Base-by-base conservation (phyloP, 2,329 filamentous ascomycete genomes). In the Trichoderma guizhouense region DNA sequence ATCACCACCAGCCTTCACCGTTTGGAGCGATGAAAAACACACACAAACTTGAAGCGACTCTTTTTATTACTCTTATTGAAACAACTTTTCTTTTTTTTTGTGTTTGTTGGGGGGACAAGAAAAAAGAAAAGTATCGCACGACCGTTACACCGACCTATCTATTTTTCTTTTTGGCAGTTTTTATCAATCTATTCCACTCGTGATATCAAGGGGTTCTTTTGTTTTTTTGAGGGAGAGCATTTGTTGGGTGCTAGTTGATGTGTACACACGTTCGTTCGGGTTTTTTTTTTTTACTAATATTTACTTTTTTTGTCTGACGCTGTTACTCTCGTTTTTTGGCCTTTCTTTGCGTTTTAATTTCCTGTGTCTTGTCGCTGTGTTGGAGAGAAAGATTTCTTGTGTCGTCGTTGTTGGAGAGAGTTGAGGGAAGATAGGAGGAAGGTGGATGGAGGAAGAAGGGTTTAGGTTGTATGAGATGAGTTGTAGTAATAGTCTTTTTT, bases 241-340 rank as follows among this genome's bases (percentile, higher is more conserved):
- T 51, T 26, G n/a, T n/a, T 51, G 43, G 39, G 7, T 51, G 57
- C 24, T 69, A 30, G 57, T 12, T 36, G 34, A 69, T 69, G 66
- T 69, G 26, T 53, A 69, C 14, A 69, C 66, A 69, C 66, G 57
- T 28, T 69, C 66, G 21, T 32, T 32, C 30, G 30, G n/a, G n/a
- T n/a, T 28, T 28, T 28, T 28, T 32, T 18, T 69, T 69, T 39
- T 9, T 15, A 53, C 39, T 62, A 69, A 62, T 62, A 61, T 61
- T 36, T 61, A 32, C 28, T 43, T 61, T 61, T 61, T 61, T 36
- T 61, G 28, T 61, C 21, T 69, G 18, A 69, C 11, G 66, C 57
- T 47, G 12, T 47, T 62, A 60, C 34, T n/a, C 36, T 60, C 53
- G 28, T 26, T 47, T 68, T 32, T 7, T 39, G 15, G 5, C 36